Evolutionary conservation across 345 rosid species (phyloP), one percentile per base, ranked within the genome.

Genomic region (Citrus trifoliata): DNA sequence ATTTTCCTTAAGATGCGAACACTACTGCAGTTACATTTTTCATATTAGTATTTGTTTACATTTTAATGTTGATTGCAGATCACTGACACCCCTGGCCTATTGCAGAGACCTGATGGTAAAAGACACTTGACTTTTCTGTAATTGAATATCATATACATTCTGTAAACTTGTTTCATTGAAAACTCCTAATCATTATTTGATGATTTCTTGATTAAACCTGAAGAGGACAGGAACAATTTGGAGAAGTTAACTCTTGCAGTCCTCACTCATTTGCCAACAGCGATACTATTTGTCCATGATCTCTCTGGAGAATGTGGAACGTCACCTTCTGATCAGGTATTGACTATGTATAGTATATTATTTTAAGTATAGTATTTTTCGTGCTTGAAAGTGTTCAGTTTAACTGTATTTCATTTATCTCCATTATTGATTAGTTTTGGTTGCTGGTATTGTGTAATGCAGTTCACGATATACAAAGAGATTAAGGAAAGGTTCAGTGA

Each of bases 251-350:
- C 99, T 18, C 97, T 94, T 79, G 95, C 98, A 71, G 99, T 92
- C 71, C 94, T 95, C 46, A 87, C 95, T 33, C 97, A 95, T 86
- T 83, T 95, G 86, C 99, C 99, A 46, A 95, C 97, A 0, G 99
- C 98, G 35, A 80, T 94, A 75, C 81, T 95, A 35, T 94, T 90
- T 85, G 99, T 95, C 75, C 99, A 95, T 71, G 99, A 95, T 86
- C 86, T 92, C 65, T 81, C 99, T 35, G 99, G 99, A 86, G 97
- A 94, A 82, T 95, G 99, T 75, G 99, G 99, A 65, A 95, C 88
- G 72, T 90, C 98, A 2, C 88, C 92, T 24, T 93, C 98, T 83
- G 93, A 94, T 86, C 98, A 95, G 99, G 99, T 92, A 85, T 65
- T 21, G 3, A 22, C 48, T 67, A 12, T 76, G 12, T 10, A n/a